These are phyloP conservation scores for Amyloporia xantha DNA, from an alignment of 768 basidiomycete genomes.

Conservation along the genomic window DNA sequence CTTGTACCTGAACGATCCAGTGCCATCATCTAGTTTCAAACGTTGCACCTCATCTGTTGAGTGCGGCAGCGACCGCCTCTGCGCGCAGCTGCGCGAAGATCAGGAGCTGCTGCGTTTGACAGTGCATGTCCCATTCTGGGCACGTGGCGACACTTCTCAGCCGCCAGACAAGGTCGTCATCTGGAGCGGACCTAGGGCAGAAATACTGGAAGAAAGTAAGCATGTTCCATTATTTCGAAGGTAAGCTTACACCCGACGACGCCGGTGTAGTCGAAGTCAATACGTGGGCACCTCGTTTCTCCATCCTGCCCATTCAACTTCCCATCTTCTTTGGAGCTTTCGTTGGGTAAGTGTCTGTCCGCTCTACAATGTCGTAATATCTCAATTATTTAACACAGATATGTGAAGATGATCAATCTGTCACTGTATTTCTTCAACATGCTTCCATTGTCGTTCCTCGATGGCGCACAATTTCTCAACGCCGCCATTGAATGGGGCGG, in stretches of 20 bases:
- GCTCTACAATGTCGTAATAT: background rate
- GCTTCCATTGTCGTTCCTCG: conserved; percentile 64
- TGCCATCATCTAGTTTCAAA: background rate
- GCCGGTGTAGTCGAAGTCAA: conserved; percentile 44
- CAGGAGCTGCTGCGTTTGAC: conserved; percentile 53
- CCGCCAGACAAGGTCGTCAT: conserved; percentile 37
- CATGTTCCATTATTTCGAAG: background rate
- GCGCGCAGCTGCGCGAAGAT: conserved; percentile 44
- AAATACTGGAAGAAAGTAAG: conserved; percentile 63
- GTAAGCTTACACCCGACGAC: background rate
- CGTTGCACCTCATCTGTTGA: conserved; percentile 37
- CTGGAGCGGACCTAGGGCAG: conserved; percentile 65
- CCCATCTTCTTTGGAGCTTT: conserved; percentile 36
- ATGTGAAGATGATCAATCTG: conserved; percentile 57
- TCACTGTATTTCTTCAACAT: conserved; percentile 82
- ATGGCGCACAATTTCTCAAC: conserved; percentile 58
- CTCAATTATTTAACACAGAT: conserved; percentile 31
- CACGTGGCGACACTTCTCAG: conserved; percentile 1
- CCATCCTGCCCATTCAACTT: conserved; percentile 31
- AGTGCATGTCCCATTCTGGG: conserved; percentile 23
- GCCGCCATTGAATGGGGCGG: conserved; percentile 17
- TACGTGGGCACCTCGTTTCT: conserved; percentile 37
- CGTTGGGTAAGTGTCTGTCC: conserved; percentile 44
- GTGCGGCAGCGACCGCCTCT: conserved; percentile 36
- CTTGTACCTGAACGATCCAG: conserved; percentile 31